phyloP scores from a whole-genome alignment of 345 rosid species.

The Salix purpurea region DNA sequence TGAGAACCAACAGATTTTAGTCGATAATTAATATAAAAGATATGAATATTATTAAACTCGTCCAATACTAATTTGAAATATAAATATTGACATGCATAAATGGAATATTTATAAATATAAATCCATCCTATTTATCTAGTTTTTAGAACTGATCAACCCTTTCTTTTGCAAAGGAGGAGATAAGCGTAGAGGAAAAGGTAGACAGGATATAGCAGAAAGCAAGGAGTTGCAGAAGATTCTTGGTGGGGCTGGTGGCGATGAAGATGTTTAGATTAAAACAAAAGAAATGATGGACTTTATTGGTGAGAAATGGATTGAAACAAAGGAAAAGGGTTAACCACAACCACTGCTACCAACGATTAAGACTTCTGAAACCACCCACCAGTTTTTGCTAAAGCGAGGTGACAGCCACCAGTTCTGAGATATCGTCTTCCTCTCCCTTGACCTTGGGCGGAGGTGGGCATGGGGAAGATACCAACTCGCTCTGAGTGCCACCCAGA shows the following conservation, averaged over 20 bases:
- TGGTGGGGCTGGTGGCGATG: slow-evolving; percentile 4
- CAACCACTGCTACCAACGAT: slow-evolving; percentile 4
- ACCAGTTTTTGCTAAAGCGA: neutral
- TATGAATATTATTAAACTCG: no score
- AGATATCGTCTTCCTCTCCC: neutral
- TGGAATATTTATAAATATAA: no score
- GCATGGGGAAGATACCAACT: no score
- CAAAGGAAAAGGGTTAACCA: neutral
- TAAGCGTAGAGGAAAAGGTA: no score
- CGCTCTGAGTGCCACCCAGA: no score
- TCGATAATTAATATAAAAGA: no score
- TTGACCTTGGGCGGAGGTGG: slow-evolving; percentile 11
- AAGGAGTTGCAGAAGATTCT: neutral
- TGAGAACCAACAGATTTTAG: no score
- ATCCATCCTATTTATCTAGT: no score
- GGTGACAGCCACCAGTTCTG: neutral
- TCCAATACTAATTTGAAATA: no score
- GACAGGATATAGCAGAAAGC: neutral
- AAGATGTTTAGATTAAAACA: neutral
- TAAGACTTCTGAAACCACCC: neutral
- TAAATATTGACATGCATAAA: no score
- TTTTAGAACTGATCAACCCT: no score
- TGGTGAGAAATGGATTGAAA: neutral
- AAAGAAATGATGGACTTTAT: neutral
- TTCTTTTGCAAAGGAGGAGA: no score